A percentile compares a stretch with the other conserved stretches of the same genome.
phyloP scores from a whole-genome alignment of 768 basidiomycete genomes.

The Ramaria rubella region DNA sequence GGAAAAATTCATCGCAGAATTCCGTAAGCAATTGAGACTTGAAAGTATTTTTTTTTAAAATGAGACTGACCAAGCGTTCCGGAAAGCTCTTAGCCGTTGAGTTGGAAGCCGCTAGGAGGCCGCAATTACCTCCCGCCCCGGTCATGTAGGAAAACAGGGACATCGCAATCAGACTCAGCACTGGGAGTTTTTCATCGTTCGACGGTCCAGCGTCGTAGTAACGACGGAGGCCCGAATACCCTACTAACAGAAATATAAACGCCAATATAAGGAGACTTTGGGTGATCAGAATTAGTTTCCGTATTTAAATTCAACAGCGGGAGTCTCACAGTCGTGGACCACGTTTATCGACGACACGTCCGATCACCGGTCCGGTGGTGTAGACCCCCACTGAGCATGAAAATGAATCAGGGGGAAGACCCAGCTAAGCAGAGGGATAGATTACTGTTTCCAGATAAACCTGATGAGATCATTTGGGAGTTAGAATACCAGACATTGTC shows the following conservation, averaged over 20 bases:
- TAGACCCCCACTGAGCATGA: constrained; percentile 62
- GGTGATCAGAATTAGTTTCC: background rate
- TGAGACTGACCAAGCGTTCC: constrained; percentile 48
- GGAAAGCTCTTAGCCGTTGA: constrained; percentile 80
- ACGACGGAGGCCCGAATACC: constrained; percentile 68
- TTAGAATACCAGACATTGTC: background rate
- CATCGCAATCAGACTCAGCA: constrained; percentile 41
- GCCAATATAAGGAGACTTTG: constrained; percentile 50
- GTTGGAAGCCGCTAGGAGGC: constrained; percentile 65
- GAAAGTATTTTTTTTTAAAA: constrained; percentile 28
- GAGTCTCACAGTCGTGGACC: constrained; percentile 50
- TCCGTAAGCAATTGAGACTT: background rate
- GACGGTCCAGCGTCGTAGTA: constrained; percentile 52
- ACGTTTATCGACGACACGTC: constrained; percentile 64
- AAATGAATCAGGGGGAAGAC: background rate
- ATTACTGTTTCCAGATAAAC: constrained; percentile 60
- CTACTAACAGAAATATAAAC: constrained; percentile 53
- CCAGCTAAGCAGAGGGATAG: background rate
- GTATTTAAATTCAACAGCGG: background rate
- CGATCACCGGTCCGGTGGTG: constrained; percentile 69
- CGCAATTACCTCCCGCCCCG: constrained; percentile 71
- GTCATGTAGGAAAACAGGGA: constrained; percentile 58
- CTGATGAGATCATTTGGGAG: background rate
- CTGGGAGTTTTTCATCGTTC: constrained; percentile 27
- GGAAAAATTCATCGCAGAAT: background rate